Evolutionary conservation across 352 stramenopile species (phyloP).

Genomic region (Plasmopara viticola): DNA sequence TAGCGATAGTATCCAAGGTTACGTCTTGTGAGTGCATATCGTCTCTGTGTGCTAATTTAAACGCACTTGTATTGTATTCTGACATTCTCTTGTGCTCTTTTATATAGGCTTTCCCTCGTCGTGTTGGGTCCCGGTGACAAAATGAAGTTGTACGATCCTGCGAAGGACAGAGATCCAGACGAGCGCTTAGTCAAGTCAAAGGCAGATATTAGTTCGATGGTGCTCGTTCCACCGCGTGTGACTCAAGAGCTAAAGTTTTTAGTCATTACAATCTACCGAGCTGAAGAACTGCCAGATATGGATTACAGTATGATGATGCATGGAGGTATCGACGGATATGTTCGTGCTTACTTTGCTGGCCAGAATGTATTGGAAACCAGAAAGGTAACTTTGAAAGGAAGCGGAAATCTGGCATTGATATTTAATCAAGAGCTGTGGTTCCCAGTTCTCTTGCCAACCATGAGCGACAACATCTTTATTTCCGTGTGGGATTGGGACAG

Average conservation of each 20-base stretch:
- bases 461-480: conserved; percentile 80
- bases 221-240: conserved; percentile 74
- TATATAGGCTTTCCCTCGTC: conserved; percentile 66
- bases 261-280: conserved; percentile 71
- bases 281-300: conserved; percentile 80
- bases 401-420: conserved; percentile 30
- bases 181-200: conserved; percentile 38
- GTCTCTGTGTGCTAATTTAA: neutral
- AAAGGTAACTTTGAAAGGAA: conserved; percentile 62
- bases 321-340: conserved; percentile 79
- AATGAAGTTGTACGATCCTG: conserved; percentile 50
- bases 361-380: conserved; percentile 65
- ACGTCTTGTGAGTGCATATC: conserved; percentile 52
- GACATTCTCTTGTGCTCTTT: conserved; percentile 5
- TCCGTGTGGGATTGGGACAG: conserved; percentile 81
- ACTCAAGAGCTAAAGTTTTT: conserved; percentile 66
- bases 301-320: conserved; percentile 59
- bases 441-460: conserved; percentile 68
- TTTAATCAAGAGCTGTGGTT: conserved; percentile 87
- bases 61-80: neutral
- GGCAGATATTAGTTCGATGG: conserved; percentile 71
- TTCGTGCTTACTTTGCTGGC: conserved; percentile 68
- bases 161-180: conserved; percentile 33
- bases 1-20: conserved; percentile 86
- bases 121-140: conserved; percentile 84